These are phyloP conservation scores for Cladosporium sp. DNA, from an alignment of 2,329 filamentous ascomycete species.

Conservation along the genomic window DNA sequence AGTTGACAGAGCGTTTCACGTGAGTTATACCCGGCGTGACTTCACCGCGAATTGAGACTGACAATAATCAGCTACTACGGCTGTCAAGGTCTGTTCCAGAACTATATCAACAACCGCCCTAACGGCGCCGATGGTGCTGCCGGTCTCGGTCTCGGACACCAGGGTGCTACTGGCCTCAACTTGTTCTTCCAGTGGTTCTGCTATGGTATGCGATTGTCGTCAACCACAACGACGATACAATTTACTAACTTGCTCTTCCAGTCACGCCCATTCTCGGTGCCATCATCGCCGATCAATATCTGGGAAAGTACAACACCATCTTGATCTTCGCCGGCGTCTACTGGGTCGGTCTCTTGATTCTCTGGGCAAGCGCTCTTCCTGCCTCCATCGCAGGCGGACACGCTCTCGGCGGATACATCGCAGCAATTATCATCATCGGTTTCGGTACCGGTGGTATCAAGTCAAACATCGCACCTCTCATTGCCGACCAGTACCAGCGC, in stretches of 20 bases:
- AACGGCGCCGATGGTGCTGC: slow-evolving; percentile 36
- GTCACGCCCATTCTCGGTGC: slow-evolving; percentile 45
- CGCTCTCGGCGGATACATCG: slow-evolving; percentile 60
- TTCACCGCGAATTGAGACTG: neutral
- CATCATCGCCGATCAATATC: slow-evolving; percentile 61
- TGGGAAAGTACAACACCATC: slow-evolving; percentile 67
- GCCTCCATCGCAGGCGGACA: slow-evolving; percentile 56
- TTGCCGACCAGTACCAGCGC: slow-evolving; percentile 46
- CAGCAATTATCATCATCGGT: slow-evolving; percentile 65
- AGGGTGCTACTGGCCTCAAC: slow-evolving; percentile 41
- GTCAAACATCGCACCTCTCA: slow-evolving; percentile 61
- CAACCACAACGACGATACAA: neutral
- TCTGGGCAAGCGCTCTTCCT: slow-evolving; percentile 63
- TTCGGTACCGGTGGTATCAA: slow-evolving; percentile 78
- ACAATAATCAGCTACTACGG: slow-evolving; percentile 19
- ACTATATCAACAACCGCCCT: slow-evolving; percentile 45
- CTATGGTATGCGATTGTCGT: slow-evolving; percentile 26
- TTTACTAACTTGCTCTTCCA: neutral
- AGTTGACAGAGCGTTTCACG: slow-evolving; percentile 49
- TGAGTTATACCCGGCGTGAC: slow-evolving; percentile 27
- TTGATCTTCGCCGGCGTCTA: slow-evolving; percentile 61
- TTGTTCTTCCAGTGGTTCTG: slow-evolving; percentile 48
- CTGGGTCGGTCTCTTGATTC: slow-evolving; percentile 61
- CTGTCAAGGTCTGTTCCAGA: slow-evolving; percentile 42
- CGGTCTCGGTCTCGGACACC: slow-evolving; percentile 39